These are phyloP conservation scores for Fragilaria radians DNA, from an alignment of 108 stramenopile genomes.

Conservation along the genomic window DNA sequence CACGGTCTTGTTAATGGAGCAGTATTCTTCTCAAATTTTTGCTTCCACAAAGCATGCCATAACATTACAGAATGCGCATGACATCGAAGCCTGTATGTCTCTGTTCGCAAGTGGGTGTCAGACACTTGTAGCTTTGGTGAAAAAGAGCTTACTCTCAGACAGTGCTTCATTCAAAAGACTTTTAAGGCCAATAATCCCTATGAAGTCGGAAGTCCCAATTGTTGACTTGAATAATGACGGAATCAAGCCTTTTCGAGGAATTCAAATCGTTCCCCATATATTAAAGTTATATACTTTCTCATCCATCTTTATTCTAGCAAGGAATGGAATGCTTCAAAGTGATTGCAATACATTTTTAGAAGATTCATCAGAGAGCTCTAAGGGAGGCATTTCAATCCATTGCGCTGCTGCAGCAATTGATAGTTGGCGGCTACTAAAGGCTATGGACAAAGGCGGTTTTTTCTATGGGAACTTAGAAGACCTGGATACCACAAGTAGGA, in stretches of 20 bases:
- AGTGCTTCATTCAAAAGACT: conserved; percentile 47
- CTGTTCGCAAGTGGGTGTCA: conserved; percentile 63
- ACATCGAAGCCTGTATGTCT: conserved; percentile 23
- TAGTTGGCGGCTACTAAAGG: conserved; percentile 39
- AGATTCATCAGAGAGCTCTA: conserved; percentile 16
- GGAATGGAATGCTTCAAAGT: conserved; percentile 13
- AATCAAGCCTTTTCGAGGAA: conserved; percentile 13
- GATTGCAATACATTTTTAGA: conserved; percentile 27
- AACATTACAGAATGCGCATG: conserved; percentile 28
- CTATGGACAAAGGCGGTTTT: conserved; percentile 5
- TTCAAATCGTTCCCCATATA: conserved; percentile 5
- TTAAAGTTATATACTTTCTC: conserved; percentile 48
- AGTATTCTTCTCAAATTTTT: conserved; percentile 71
- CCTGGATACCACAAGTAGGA: conserved; percentile 27
- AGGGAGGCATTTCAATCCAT: conserved; percentile 35
- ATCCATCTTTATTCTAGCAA: conserved; percentile 24
- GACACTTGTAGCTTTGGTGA: conserved; percentile 39
- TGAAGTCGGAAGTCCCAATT: conserved; percentile 24
- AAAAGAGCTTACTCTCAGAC: conserved; percentile 44
- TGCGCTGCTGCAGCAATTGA: conserved; percentile 66
- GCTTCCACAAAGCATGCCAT: conserved; percentile 73
- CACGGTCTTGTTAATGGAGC: conserved; percentile 41
- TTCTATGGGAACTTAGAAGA: conserved; percentile 14
- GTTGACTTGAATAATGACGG: conserved; percentile 19
- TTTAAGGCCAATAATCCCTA: conserved; percentile 39